Evolutionary conservation across 2,329 filamentous ascomycete species (phyloP).

Genomic region (Phyllosticta citribraziliensis): DNA sequence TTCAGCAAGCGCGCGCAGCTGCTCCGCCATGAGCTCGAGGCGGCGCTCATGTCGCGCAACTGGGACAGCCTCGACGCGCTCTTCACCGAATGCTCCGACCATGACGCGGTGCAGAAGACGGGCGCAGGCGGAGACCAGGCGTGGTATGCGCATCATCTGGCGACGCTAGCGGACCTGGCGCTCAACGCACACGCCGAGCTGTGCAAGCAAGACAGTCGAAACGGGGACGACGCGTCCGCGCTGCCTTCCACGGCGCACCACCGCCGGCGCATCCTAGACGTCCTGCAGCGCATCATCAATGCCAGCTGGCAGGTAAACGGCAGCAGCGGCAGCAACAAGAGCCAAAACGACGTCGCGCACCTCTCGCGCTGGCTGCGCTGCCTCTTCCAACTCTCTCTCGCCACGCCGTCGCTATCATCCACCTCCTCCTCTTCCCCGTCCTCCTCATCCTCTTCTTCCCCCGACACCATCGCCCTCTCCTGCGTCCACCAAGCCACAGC

Average conservation of each 20-base stretch:
- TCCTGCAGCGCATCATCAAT: conserved; percentile 59
- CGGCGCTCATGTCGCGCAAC: conserved; percentile 52
- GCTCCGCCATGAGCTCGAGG: conserved; percentile 72
- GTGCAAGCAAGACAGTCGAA: not conserved
- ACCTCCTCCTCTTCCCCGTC: conserved; percentile 25
- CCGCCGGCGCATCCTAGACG: not conserved
- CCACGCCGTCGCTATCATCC: not conserved
- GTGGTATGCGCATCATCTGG: conserved; percentile 27
- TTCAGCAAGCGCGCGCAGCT: conserved; percentile 54
- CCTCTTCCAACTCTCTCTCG: conserved; percentile 58
- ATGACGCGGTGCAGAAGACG: not conserved
- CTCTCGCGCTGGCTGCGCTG: conserved; percentile 71
- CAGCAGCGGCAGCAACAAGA: conserved; percentile 23
- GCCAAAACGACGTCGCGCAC: conserved; percentile 38
- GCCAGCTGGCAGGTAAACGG: conserved; percentile 48
- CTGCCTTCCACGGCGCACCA: not conserved
- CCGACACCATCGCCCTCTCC: conserved; percentile 28
- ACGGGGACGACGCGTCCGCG: not conserved
- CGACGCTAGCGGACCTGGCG: conserved; percentile 38
- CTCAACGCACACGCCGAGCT: conserved; percentile 29
- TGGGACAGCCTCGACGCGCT: conserved; percentile 58
- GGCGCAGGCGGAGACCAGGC: not conserved
- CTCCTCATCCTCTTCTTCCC: not conserved
- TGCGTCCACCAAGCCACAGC: conserved; percentile 25
- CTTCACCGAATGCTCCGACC: conserved; percentile 34